Conservation (phyloP, 768 basidiomycete genomes). For the Suillus ampliporus region DNA sequence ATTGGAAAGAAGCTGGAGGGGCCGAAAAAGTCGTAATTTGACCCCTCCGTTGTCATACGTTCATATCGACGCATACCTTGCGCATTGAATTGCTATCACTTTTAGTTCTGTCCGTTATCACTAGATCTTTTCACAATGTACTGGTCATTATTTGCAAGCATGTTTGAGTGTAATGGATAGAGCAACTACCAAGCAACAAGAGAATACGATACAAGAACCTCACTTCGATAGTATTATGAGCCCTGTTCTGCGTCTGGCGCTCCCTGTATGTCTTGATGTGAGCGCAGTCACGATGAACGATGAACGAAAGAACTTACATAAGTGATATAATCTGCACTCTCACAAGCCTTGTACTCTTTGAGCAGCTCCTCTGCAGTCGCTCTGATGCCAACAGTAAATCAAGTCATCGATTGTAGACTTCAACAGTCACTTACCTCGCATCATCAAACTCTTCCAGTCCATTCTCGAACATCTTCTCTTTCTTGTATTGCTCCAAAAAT, state of each 20-base stretch:
- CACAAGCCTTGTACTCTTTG: conserved; percentile 96
- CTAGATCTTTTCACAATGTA: conserved; percentile 30
- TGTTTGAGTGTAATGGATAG: background rate
- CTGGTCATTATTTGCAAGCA: conserved; percentile 28
- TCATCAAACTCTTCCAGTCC: conserved; percentile 96
- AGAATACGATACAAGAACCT: background rate
- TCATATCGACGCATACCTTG: conserved; percentile 35
- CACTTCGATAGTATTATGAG: conserved; percentile 14
- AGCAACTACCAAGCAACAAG: background rate
- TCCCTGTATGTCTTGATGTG: conserved; percentile 27
- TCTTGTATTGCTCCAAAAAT: conserved; percentile 97
- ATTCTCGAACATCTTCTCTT: conserved; percentile 94
- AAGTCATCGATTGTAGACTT: background rate
- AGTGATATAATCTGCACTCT: conserved; percentile 92
- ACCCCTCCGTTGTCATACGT: conserved; percentile 42
- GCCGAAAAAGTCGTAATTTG: conserved; percentile 70
- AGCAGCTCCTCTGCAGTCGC: conserved; percentile 86
- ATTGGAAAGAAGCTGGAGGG: conserved; percentile 89
- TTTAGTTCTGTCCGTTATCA: conserved; percentile 16
- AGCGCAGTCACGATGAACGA: background rate
- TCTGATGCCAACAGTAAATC: conserved; percentile 42
- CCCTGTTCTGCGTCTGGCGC: conserved; percentile 39
- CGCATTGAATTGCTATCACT: conserved; percentile 26
- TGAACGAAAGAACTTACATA: conserved; percentile 56
- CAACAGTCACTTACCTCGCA: conserved; percentile 65